phyloP scores from a whole-genome alignment of 345 rosid genomes.

The Geranium brycei region DNA sequence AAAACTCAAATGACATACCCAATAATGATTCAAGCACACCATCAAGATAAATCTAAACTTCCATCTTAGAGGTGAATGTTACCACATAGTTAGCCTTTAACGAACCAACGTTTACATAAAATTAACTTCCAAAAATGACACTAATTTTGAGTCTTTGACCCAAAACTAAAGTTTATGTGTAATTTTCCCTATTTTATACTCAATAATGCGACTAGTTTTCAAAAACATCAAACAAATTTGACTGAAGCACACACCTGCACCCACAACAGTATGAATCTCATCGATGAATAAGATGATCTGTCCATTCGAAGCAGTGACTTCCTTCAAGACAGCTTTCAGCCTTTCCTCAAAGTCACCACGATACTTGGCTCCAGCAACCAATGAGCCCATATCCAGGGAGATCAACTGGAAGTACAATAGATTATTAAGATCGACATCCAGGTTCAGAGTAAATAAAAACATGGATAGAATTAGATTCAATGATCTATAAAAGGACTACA shows the following conservation, averaged over 20 bases:
- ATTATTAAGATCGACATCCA: neutral
- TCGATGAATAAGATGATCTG: conserved; percentile 77
- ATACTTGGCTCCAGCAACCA: conserved; percentile 81
- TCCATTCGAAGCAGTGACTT: conserved; percentile 82
- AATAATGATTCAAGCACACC: neutral
- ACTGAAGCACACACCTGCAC: conserved; percentile 45
- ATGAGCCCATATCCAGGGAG: conserved; percentile 81
- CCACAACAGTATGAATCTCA: conserved; percentile 85
- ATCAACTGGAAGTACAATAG: conserved; percentile 36
- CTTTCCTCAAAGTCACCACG: conserved; percentile 81
- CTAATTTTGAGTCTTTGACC: too few species aligned
- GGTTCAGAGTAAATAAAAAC: neutral
- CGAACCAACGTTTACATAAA: neutral
- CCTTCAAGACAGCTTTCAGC: conserved; percentile 84
- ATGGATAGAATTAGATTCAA: neutral
- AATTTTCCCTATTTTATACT: too few species aligned
- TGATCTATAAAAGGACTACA: neutral
- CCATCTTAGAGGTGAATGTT: neutral
- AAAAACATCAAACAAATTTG: conserved; percentile 2
- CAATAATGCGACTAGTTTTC: neutral
- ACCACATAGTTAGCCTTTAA: neutral
- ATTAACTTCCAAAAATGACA: too few species aligned
- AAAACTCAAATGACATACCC: neutral
- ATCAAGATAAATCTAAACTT: neutral
- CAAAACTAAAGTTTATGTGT: too few species aligned